Evolutionary conservation across 345 rosid genomes (phyloP), one percentile per base, ranked within the genome.

Genomic region (Populus alba): DNA sequence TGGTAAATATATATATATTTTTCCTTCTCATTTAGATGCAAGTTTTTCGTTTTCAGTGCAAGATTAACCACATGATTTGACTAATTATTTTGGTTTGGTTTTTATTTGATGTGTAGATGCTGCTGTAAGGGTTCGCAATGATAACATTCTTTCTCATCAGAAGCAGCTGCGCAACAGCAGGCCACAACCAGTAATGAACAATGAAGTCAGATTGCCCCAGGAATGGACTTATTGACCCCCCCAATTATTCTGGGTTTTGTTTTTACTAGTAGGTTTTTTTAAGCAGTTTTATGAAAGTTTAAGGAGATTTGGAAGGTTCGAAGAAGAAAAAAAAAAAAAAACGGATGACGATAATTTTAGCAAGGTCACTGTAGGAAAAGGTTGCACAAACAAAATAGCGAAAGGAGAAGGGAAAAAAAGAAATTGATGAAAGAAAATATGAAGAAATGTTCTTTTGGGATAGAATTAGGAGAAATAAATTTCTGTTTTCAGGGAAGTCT

Each of bases 181-280:
- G 76, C 59, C 77, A 27, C 88, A 83, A 70, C 81, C 78, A 63
- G 86, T 39, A 10, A 62, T 76, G 29, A 81, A 67, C 66, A 75
- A 22, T 1, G 92, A 89, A 68, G 77, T 81, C 73, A 76, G 89
- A 81, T 81, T 92, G 17, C 97, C 97, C 2, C 90, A 83, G 66
- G 97, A 92, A 68, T 92, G 94, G 97, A 90, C 94, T 51, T 92
- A 88, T 37, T 92, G 86, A 88, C 31, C 59, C 43, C 23, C 29
- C 10, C 6, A 12, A 20, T n/a, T 41, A 13, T 27, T 38, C 3
- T 20, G 39, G 82, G 76, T 13, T 7, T 65, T 18, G 33, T 10
- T 47, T 47, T 47, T 49, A 22, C 35, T 11, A 41, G 13, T 31
- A 72, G 16, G 45, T 9, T 43, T 45, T 39, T 17, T 51, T 35